Evolutionary conservation across 176 grass and related monocot species (phyloP).

Genomic region (Juncus effusus): DNA sequence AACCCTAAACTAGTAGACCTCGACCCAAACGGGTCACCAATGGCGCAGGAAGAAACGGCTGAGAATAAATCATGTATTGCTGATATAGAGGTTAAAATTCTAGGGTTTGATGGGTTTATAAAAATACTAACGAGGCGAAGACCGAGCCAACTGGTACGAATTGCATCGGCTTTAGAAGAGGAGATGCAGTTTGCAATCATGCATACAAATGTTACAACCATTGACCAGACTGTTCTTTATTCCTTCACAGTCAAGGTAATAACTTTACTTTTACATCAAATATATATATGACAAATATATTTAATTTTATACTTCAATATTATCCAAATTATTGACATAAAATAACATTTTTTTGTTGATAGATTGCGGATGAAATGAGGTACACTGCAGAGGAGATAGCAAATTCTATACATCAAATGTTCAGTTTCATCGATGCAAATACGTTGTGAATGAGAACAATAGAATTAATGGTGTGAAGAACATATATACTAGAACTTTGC

Average conservation of each 20-base stretch:
- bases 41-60: constrained; percentile 58
- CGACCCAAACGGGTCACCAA: constrained; percentile 19
- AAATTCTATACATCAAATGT: constrained; percentile 82
- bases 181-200: constrained; percentile 85
- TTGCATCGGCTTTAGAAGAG: constrained; percentile 68
- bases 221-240: constrained; percentile 98
- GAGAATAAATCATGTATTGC: constrained; percentile 94
- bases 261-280: background rate
- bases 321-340: background rate
- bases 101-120: constrained; percentile 80
- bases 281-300: background rate
- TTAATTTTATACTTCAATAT: background rate
- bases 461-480: background rate
- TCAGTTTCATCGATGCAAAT: constrained; percentile 83
- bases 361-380: constrained; percentile 65
- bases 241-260: constrained; percentile 98
- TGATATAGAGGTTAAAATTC: constrained; percentile 75
- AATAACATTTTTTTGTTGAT: background rate
- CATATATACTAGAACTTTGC: constrained; percentile 11
- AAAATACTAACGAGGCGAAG: constrained; percentile 80
- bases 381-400: constrained; percentile 86
- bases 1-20: constrained; percentile 51
- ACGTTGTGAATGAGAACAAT: constrained; percentile 27
- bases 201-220: constrained; percentile 97
- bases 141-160: constrained; percentile 78